Base-by-base conservation (phyloP, 495 filamentous ascomycete species). In the Bryoglossum gracile region DNA sequence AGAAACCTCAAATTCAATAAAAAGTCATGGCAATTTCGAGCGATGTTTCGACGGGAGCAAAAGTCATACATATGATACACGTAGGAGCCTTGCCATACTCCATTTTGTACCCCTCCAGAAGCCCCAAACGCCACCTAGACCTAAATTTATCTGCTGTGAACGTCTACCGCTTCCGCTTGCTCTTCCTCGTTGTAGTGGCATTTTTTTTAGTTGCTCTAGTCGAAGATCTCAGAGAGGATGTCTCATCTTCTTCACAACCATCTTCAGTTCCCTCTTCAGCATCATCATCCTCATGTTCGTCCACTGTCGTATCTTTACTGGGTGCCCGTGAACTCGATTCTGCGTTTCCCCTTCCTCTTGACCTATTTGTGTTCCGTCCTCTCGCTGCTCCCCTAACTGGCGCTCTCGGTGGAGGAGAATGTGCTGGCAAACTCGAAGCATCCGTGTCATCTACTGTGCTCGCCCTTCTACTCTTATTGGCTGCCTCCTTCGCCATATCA, bases 381-480 rank as follows among this genome's bases (percentile, higher is more conserved):
- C 57, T 34, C 8, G 43, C 45, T 10, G 39, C 28, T 44, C 52
- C 56, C 11, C 47, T 42, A 1, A 52, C 38, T 25, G 54, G 44
- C 1, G 56, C 55, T 6, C 25, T 21, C 24, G 46, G 50, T 21
- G 59, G 59, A 28, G 58, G 58, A 5, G 54, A 59, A 26, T 32
- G 50, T 17, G 59, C 65, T n/a, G n/a, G n/a, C n/a, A n/a, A n/a
- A n/a, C n/a, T n/a, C n/a, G n/a, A n/a, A 23, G 66, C 68, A 44
- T 80, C 77, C 0, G 76, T 75, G 32, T 77, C 76, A 8, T 80
- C 77, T 13, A 76, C 69, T 10, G 73, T 77, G 46, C 72, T 77
- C 22, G 66, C 65, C 34, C 69, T 64, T n/a, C 66, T 66, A 52
- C 63, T 69, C 24, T 58, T 57, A 37, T 56, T 65, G 14, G 59